A percentile compares a stretch with the other conserved stretches of the same genome.
These are phyloP conservation scores for Strobilomyces echinocephalus DNA, from an alignment of 768 basidiomycete species.

Conservation along the genomic window DNA sequence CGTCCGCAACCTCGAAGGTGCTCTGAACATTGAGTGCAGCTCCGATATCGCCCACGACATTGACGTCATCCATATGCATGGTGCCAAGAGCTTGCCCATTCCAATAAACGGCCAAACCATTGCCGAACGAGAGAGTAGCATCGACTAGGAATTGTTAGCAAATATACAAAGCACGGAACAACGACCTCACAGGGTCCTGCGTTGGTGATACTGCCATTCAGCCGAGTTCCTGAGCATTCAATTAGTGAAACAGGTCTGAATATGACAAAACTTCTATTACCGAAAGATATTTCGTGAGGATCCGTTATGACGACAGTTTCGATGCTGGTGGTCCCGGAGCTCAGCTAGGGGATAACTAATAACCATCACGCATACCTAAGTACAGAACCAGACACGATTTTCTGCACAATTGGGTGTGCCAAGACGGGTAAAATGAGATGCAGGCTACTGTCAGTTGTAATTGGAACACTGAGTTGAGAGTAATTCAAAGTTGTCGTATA, in stretches of 20 bases:
- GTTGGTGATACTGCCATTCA: conserved; percentile 62
- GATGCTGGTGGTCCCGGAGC: conserved; percentile 36
- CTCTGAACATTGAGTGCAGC: conserved; percentile 51
- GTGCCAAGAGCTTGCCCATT: conserved; percentile 50
- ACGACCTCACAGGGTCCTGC: conserved; percentile 63
- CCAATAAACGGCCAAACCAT: conserved; percentile 61
- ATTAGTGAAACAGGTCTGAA: conserved; percentile 1
- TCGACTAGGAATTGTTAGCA: conserved; percentile 42
- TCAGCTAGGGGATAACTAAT: neutral
- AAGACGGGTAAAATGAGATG: conserved; percentile 63
- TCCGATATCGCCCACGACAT: conserved; percentile 60
- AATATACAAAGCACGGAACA: neutral
- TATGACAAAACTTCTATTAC: conserved; percentile 28
- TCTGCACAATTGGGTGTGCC: conserved; percentile 71
- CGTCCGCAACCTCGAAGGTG: conserved; percentile 54
- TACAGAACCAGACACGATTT: conserved; percentile 53
- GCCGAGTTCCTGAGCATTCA: conserved; percentile 36
- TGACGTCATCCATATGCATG: conserved; percentile 56
- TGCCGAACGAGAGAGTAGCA: conserved; percentile 59
- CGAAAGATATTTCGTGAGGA: conserved; percentile 53
- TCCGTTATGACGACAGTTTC: conserved; percentile 58
- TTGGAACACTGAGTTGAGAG: conserved; percentile 51
- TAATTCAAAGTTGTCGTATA: conserved; percentile 62
- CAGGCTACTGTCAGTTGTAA: conserved; percentile 55
- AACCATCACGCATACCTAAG: conserved; percentile 41